Percentiles rank a stretch among this genome's conserved stretches.
These are phyloP conservation scores for Corniculantispora saksenae DNA, from an alignment of 2,329 filamentous ascomycete species.

Conservation along the genomic window DNA sequence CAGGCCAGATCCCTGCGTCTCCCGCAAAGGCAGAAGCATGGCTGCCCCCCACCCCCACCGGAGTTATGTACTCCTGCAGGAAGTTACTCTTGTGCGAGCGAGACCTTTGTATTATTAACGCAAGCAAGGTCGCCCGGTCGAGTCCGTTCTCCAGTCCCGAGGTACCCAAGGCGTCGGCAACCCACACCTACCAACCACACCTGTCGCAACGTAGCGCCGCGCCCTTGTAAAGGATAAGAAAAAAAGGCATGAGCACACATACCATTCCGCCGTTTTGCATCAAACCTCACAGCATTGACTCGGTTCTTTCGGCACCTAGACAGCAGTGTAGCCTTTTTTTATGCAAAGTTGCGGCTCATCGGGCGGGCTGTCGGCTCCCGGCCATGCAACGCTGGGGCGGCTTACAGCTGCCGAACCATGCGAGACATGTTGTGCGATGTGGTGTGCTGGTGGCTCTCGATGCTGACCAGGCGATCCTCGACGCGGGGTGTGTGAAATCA, in stretches of 20 bases:
- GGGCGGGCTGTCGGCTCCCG: conserved; percentile 8
- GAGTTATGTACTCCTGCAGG: neutral
- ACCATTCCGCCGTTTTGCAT: neutral
- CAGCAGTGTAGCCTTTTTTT: neutral
- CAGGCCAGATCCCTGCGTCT: neutral
- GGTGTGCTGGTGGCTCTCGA: neutral
- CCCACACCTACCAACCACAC: neutral
- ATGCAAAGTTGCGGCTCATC: conserved; percentile 8
- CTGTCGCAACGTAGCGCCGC: neutral
- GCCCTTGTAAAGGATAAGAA: neutral
- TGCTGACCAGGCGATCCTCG: conserved; percentile 3
- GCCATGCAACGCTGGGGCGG: neutral
- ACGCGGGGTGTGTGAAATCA: conserved; percentile 6
- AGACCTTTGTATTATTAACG: neutral
- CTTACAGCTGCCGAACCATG: neutral
- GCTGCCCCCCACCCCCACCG: conserved; percentile 1
- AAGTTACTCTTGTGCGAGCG: neutral
- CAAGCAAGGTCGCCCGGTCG: neutral
- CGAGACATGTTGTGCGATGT: neutral
- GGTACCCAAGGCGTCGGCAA: neutral
- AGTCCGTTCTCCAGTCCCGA: neutral
- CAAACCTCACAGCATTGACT: neutral
- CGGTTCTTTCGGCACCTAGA: neutral
- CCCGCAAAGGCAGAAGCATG: neutral
- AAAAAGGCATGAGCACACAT: neutral